Evolutionary conservation across 345 rosid species (phyloP).

Genomic region (Capsella bursapastoris): DNA sequence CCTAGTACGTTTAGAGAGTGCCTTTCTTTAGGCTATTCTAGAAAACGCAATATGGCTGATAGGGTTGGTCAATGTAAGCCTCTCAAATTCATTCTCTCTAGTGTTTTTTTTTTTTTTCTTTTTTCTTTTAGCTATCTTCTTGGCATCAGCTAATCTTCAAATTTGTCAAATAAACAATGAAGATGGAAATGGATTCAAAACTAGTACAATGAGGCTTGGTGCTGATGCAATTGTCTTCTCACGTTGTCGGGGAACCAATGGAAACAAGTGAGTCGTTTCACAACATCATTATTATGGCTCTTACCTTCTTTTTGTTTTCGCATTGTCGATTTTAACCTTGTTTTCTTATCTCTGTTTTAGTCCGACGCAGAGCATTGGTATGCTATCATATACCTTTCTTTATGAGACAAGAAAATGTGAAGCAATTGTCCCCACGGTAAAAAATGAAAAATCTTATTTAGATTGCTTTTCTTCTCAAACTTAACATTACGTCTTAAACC

Average conservation of each 20-base stretch:
- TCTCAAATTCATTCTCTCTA: background rate
- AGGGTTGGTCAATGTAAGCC: slow-evolving; percentile 81
- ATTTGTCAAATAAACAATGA: slow-evolving; percentile 20
- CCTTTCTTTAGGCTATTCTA: slow-evolving; percentile 86
- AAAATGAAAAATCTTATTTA: background rate
- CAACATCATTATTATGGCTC: no score
- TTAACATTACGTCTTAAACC: background rate
- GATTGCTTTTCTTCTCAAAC: background rate
- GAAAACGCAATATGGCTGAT: slow-evolving; percentile 70
- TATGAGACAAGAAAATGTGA: slow-evolving; percentile 68
- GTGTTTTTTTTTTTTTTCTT: background rate
- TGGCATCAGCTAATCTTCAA: background rate
- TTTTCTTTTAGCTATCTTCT: background rate
- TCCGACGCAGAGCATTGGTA: slow-evolving; percentile 62
- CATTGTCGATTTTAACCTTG: background rate
- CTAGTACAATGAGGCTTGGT: slow-evolving; percentile 90
- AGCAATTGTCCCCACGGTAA: slow-evolving; percentile 83
- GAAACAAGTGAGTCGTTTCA: slow-evolving; percentile 47
- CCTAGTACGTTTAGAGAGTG: slow-evolving; percentile 72
- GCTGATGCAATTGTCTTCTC: slow-evolving; percentile 88
- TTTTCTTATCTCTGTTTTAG: slow-evolving; percentile 42
- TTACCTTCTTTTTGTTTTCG: background rate
- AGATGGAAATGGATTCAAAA: slow-evolving; percentile 93
- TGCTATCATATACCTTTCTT: slow-evolving; percentile 76
- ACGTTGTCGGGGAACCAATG: slow-evolving; percentile 51